These are phyloP conservation scores for Cystofilobasidium bisporidii DNA, from an alignment of 768 basidiomycete genomes.

Conservation along the genomic window DNA sequence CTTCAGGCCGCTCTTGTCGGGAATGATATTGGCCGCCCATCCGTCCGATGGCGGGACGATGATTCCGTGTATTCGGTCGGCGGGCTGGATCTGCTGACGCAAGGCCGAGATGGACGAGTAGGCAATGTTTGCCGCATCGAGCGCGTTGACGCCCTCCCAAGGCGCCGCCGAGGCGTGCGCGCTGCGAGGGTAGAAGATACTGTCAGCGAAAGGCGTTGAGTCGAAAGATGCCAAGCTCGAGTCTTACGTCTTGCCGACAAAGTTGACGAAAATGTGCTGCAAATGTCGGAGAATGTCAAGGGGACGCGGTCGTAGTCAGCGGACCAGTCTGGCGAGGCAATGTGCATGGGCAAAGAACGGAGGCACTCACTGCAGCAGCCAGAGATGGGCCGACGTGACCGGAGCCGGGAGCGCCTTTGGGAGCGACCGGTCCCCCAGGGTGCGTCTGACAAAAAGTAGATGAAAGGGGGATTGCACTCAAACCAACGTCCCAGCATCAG, in stretches of 20 bases:
- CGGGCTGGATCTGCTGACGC: conserved; percentile 77
- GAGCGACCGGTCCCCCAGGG: not conserved
- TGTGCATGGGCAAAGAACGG: too few species aligned
- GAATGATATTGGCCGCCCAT: conserved; percentile 54
- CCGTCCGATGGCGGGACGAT: conserved; percentile 63
- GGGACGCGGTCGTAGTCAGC: too few species aligned
- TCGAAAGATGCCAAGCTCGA: not conserved
- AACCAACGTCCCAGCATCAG: too few species aligned
- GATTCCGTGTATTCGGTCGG: conserved; percentile 67
- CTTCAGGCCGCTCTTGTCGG: conserved; percentile 60
- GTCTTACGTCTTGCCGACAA: conserved; percentile 28
- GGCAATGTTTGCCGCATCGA: conserved; percentile 73
- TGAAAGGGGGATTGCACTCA: too few species aligned
- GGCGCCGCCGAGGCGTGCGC: conserved; percentile 31
- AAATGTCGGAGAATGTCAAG: too few species aligned
- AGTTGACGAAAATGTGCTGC: conserved; percentile 26
- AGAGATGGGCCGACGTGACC: conserved; percentile 24
- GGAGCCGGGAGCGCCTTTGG: not conserved
- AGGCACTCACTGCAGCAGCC: conserved; percentile 5
- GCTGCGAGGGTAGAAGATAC: not conserved
- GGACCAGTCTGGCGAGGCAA: too few species aligned
- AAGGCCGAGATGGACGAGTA: conserved; percentile 69
- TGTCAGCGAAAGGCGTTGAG: not conserved
- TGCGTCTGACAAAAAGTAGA: not conserved
- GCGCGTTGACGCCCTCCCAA: conserved; percentile 26